phyloP scores from a whole-genome alignment of 129 eudicot genomes.

The Escallonia herrerae region DNA sequence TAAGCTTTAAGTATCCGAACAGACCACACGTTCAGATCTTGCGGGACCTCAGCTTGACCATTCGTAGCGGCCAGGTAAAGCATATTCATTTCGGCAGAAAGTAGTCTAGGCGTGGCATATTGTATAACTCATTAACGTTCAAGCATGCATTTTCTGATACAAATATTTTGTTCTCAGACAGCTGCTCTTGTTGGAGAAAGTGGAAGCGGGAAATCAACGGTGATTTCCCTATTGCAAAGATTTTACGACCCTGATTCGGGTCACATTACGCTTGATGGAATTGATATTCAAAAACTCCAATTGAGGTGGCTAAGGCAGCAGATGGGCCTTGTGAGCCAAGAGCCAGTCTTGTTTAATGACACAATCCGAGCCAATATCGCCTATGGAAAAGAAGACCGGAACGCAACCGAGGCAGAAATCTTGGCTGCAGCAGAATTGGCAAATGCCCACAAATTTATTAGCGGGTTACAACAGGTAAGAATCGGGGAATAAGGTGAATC shows the following conservation, averaged over 20 bases:
- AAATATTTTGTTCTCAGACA: constrained; percentile 25
- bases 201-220: constrained; percentile 72
- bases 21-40: constrained; percentile 72
- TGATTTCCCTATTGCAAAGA: constrained; percentile 58
- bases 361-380: constrained; percentile 66
- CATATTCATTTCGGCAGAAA: neutral
- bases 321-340: constrained; percentile 80
- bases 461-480: constrained; percentile 47
- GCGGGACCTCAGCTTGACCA: constrained; percentile 53
- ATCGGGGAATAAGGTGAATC: too few relatives aligned
- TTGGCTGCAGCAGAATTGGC: constrained; percentile 65
- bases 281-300: constrained; percentile 47
- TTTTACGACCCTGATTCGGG: constrained; percentile 71
- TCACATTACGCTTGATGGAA: constrained; percentile 48
- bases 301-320: constrained; percentile 73
- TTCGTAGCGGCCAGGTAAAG: constrained; percentile 60
- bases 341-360: constrained; percentile 61
- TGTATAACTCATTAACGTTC: too few relatives aligned
- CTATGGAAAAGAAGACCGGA: constrained; percentile 55
- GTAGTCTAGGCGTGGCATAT: too few relatives aligned
- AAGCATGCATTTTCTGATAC: neutral
- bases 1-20: constrained; percentile 74
- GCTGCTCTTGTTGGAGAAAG: constrained; percentile 78
- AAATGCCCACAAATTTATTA: constrained; percentile 67
- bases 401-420: constrained; percentile 60